Evolutionary conservation across 2,329 filamentous ascomycete species (phyloP).

Genomic region (Neofusicoccum umdonicola): DNA sequence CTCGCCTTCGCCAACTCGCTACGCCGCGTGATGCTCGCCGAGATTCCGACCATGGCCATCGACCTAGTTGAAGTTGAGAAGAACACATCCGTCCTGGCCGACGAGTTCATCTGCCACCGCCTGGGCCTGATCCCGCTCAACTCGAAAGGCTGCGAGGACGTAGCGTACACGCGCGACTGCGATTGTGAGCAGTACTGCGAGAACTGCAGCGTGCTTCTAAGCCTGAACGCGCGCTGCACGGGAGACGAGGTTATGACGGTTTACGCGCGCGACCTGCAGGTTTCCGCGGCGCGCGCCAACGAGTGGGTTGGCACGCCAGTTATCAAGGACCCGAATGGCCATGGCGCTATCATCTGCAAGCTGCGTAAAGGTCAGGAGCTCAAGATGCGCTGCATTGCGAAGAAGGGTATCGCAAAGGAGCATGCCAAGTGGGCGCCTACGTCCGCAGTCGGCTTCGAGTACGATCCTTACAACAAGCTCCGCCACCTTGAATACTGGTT

Average conservation of each 20-base stretch:
- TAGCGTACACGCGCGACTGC: conserved; percentile 89
- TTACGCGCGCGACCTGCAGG: conserved; percentile 83
- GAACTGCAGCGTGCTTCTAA: conserved; percentile 81
- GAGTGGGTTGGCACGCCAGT: conserved; percentile 76
- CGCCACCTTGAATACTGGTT: conserved; percentile 93
- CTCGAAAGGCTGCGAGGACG: conserved; percentile 75
- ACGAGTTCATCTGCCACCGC: conserved; percentile 93
- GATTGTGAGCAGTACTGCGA: conserved; percentile 96
- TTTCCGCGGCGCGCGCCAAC: conserved; percentile 67
- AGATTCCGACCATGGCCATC: conserved; percentile 92
- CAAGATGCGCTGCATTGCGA: conserved; percentile 86
- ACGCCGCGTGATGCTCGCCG: conserved; percentile 85
- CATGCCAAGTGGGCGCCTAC: conserved; percentile 98
- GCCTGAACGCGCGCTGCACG: conserved; percentile 80
- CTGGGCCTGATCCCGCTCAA: conserved; percentile 86
- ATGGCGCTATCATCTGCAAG: conserved; percentile 86
- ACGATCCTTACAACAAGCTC: conserved; percentile 96
- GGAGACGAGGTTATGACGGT: conserved; percentile 89
- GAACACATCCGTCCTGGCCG: conserved; percentile 93
- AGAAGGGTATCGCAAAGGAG: conserved; percentile 98
- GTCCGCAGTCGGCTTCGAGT: conserved; percentile 91
- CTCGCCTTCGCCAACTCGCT: conserved; percentile 90
- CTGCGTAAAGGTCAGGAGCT: conserved; percentile 86
- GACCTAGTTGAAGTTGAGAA: conserved; percentile 89
- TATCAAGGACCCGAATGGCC: conserved; percentile 76